Conservation (phyloP, 805 yeast genomes). For the Pichia exigua region DNA sequence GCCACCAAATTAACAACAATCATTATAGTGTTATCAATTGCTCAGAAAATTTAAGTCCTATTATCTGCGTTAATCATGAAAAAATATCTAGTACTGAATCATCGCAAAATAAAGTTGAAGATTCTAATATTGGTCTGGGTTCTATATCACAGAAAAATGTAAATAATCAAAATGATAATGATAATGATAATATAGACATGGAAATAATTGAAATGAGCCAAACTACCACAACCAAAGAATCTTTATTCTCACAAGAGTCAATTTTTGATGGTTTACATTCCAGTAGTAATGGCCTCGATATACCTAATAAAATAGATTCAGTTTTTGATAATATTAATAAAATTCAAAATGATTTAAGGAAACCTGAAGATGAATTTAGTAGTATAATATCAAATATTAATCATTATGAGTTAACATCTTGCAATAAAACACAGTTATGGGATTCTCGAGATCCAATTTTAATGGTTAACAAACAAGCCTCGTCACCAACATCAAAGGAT, state of each 20-base stretch:
- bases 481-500: background rate
- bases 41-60: background rate
- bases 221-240: background rate
- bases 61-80: background rate
- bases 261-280: background rate
- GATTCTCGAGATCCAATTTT: background rate
- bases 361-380: background rate
- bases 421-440: background rate
- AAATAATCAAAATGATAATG: background rate
- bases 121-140: background rate
- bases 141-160: background rate
- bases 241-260: background rate
- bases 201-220: background rate
- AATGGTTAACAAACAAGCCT: background rate
- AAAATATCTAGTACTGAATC: background rate
- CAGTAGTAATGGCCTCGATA: background rate
- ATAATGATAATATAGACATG: background rate
- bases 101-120: background rate
- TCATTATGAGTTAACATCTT: background rate
- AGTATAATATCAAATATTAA: too few relatives aligned
- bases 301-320: background rate
- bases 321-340: background rate
- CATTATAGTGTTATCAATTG: background rate
- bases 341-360: background rate
- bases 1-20: background rate